Percentiles rank a stretch among this genome's conserved stretches.
Evolutionary conservation across 2,329 filamentous ascomycete genomes (phyloP).

Genomic region (Ascochyta clinopodiicola): DNA sequence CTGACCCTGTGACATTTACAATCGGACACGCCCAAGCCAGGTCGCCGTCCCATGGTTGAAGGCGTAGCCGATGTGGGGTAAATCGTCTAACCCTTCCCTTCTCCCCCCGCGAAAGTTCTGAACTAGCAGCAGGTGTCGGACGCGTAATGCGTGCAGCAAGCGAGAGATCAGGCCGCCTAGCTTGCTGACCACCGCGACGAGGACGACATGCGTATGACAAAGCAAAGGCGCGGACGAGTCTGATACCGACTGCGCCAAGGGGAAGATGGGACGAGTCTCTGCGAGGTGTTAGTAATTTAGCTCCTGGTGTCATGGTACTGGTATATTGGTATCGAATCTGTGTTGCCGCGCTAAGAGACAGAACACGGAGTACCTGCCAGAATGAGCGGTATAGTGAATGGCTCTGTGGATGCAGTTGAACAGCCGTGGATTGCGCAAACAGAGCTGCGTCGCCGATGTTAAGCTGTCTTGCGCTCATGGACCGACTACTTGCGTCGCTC

Average conservation of each 20-base stretch:
- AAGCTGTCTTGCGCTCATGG: background rate
- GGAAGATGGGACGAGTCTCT: constrained; percentile 11
- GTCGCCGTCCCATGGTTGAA: constrained; percentile 26
- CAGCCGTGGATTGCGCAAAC: background rate
- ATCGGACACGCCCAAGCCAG: constrained; percentile 27
- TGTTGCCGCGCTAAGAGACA: background rate
- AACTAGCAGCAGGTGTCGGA: constrained; percentile 5
- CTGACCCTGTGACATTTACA: constrained; percentile 17
- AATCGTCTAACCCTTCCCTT: constrained; percentile 20
- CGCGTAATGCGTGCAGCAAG: constrained; percentile 4
- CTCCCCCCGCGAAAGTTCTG: constrained; percentile 9
- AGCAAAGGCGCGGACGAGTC: constrained; percentile 13
- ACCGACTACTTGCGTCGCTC: background rate
- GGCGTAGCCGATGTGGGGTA: constrained; percentile 29
- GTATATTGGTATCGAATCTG: constrained; percentile 8
- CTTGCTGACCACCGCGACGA: background rate
- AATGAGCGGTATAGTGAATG: constrained; percentile 11
- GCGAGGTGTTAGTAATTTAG: constrained; percentile 2
- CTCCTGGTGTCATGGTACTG: constrained; percentile 19
- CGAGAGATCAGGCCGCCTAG: constrained; percentile 4
- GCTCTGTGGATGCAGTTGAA: constrained; percentile 4
- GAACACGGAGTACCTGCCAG: constrained; percentile 8
- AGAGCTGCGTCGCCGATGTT: background rate
- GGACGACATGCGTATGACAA: background rate
- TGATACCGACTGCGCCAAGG: constrained; percentile 11